phyloP scores from a whole-genome alignment of 1,284 basidiomycete genomes.

The Grifola frondosa region DNA sequence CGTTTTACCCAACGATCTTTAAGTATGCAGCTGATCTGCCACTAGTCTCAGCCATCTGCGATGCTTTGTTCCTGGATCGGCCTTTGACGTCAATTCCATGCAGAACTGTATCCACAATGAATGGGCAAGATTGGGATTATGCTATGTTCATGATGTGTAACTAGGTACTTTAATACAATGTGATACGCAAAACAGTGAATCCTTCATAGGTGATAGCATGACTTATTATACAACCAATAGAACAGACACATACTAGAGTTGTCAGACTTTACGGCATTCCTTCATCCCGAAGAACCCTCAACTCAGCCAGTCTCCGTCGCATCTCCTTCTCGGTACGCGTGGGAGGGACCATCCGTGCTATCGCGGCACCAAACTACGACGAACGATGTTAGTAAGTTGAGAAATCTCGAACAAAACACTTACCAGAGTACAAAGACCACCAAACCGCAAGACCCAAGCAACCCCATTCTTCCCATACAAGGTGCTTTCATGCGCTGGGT shows the following conservation, averaged over 20 bases:
- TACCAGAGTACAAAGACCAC: constrained; percentile 79
- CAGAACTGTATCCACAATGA: constrained; percentile 43
- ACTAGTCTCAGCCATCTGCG: constrained; percentile 10
- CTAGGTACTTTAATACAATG: too few relatives aligned
- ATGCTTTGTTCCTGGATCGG: constrained; percentile 14
- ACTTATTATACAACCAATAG: constrained; percentile 2
- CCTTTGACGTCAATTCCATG: constrained; percentile 61
- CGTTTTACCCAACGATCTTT: constrained; percentile 8
- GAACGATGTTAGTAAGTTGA: background rate
- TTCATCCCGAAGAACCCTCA: constrained; percentile 68
- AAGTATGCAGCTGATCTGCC: background rate
- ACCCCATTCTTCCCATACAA: constrained; percentile 85
- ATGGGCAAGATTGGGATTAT: constrained; percentile 55
- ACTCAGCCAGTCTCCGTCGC: constrained; percentile 75
- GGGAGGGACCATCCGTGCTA: constrained; percentile 79
- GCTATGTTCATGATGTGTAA: constrained; percentile 47
- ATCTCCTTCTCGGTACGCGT: constrained; percentile 89
- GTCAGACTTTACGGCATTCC: constrained; percentile 47
- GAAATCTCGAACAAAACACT: constrained; percentile 26
- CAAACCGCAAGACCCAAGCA: constrained; percentile 92
- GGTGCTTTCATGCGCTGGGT: constrained; percentile 49
- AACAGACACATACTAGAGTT: too few relatives aligned
- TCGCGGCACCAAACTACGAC: constrained; percentile 58
- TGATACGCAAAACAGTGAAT: constrained; percentile 11
- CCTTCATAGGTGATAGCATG: constrained; percentile 4